phyloP scores from a whole-genome alignment of 805 yeast species.

The Danielia oregonensis region DNA sequence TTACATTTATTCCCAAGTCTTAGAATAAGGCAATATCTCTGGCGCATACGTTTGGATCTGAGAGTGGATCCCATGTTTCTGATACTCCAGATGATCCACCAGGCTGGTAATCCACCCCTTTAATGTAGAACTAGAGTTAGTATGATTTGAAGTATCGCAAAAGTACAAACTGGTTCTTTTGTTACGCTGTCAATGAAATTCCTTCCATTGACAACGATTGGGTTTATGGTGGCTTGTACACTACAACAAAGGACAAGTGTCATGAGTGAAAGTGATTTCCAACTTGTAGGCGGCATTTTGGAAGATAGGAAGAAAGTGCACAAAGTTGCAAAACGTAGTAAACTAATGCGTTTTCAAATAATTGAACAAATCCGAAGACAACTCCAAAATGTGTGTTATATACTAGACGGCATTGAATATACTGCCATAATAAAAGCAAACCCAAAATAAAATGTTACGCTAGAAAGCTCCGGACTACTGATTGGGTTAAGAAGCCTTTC shows the following conservation, averaged over 20 bases:
- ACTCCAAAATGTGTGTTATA: no score
- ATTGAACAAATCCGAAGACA: no score
- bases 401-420: no score
- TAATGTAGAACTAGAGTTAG: conserved; percentile 57
- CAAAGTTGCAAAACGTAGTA: no score
- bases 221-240: conserved; percentile 40
- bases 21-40: conserved; percentile 81
- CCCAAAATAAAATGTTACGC: no score
- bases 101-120: conserved; percentile 94
- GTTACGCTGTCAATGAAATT: conserved; percentile 76
- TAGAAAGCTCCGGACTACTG: no score
- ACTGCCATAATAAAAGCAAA: no score
- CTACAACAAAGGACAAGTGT: no score
- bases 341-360: no score
- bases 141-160: conserved; percentile 3
- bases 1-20: conserved; percentile 70
- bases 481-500: no score
- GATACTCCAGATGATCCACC: conserved; percentile 84
- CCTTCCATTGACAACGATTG: conserved; percentile 64
- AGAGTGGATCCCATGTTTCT: conserved; percentile 64
- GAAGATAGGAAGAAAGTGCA: neutral
- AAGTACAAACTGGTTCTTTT: conserved; percentile 56
- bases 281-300: neutral
- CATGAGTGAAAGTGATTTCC: no score
- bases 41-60: conserved; percentile 68